Conservation (phyloP, 352 stramenopile genomes). For the Stramenopiles sp. region DNA sequence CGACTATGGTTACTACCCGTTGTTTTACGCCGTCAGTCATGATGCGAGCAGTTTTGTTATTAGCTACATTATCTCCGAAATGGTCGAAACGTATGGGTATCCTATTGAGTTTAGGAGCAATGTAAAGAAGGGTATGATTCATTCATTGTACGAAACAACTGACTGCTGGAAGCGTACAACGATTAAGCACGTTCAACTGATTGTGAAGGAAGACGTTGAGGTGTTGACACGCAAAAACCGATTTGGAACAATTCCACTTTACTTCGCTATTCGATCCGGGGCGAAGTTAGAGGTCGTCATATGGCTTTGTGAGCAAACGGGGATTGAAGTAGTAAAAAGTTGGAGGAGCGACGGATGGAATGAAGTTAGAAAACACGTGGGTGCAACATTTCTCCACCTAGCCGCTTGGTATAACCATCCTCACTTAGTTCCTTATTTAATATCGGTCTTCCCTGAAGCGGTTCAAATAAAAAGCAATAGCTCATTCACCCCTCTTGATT, state of each 20-base stretch:
- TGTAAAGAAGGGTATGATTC: slow-evolving; percentile 6
- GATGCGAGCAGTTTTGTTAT: neutral
- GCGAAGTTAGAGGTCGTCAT: neutral
- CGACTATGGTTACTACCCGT: slow-evolving; percentile 1
- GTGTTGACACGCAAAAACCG: neutral
- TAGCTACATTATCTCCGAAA: neutral
- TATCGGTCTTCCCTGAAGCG: neutral
- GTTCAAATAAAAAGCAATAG: slow-evolving; percentile 3
- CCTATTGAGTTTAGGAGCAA: neutral
- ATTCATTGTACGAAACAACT: neutral
- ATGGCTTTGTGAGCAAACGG: neutral
- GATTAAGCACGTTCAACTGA: neutral
- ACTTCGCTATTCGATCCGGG: neutral
- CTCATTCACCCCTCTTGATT: neutral
- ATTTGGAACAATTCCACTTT: neutral
- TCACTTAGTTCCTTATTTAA: neutral
- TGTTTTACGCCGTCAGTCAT: neutral
- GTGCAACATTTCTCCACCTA: neutral
- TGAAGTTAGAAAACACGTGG: neutral
- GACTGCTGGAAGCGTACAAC: neutral
- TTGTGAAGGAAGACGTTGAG: neutral
- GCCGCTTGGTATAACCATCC: slow-evolving; percentile 3
- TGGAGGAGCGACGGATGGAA: neutral
- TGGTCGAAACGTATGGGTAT: neutral
- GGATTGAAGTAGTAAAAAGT: neutral